Evolutionary conservation across 2,329 filamentous ascomycete species (phyloP).

Genomic region (Sphaerulina vaccinii): DNA sequence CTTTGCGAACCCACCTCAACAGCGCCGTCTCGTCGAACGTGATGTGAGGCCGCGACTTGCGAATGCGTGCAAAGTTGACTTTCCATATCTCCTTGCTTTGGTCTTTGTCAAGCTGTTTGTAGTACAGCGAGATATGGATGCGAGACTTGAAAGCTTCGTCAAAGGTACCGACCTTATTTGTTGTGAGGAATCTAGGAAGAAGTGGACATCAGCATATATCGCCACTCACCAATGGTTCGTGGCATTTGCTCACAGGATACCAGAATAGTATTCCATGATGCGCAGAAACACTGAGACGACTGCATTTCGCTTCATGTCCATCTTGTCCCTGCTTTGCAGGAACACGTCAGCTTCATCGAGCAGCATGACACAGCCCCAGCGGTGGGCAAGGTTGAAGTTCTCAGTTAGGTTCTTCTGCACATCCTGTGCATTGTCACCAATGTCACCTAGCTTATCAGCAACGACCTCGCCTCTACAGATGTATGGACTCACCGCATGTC

Average conservation of each 20-base stretch:
- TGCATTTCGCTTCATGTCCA: slow-evolving; percentile 77
- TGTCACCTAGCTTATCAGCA: no score
- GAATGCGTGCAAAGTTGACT: neutral
- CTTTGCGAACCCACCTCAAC: slow-evolving; percentile 9
- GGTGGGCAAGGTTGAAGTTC: slow-evolving; percentile 50
- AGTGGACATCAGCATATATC: neutral
- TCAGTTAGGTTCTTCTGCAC: slow-evolving; percentile 51
- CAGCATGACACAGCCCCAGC: slow-evolving; percentile 47
- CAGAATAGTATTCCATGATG: slow-evolving; percentile 40
- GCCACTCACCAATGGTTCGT: no score
- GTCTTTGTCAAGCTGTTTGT: slow-evolving; percentile 28
- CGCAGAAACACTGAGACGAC: slow-evolving; percentile 61
- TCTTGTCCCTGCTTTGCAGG: slow-evolving; percentile 73
- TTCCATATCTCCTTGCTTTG: slow-evolving; percentile 29
- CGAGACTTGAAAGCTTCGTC: slow-evolving; percentile 38
- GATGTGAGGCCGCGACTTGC: neutral
- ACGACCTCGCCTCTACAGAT: no score
- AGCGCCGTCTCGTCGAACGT: slow-evolving; percentile 1
- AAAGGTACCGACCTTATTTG: slow-evolving; percentile 37
- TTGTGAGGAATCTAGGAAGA: slow-evolving; percentile 35
- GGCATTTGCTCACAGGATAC: no score
- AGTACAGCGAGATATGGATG: slow-evolving; percentile 37
- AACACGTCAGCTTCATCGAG: slow-evolving; percentile 61
- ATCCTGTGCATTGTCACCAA: slow-evolving; percentile 46
- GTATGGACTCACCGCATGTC: slow-evolving; percentile 41